These are phyloP conservation scores for Neofusicoccum parvum DNA, from an alignment of 2,329 filamentous ascomycete species.

Conservation along the genomic window DNA sequence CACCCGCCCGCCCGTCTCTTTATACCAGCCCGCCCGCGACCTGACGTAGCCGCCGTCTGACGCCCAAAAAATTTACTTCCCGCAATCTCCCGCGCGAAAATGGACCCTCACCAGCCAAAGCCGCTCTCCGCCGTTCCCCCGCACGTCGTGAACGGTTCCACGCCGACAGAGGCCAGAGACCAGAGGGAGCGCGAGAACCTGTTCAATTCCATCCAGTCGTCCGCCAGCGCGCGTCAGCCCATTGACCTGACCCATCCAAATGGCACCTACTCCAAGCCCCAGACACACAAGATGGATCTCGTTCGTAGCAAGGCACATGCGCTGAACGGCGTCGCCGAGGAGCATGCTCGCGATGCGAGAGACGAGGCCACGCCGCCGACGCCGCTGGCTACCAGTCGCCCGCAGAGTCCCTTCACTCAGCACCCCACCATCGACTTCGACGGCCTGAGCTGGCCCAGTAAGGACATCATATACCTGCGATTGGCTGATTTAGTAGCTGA, in stretches of 20 bases:
- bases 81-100: constrained; percentile 28
- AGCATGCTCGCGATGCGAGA: constrained; percentile 55
- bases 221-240: constrained; percentile 53
- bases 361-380: constrained; percentile 54
- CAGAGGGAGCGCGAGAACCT: constrained; percentile 58
- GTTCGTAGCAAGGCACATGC: constrained; percentile 6
- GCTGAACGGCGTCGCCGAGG: constrained; percentile 41
- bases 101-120: constrained; percentile 51
- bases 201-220: constrained; percentile 61
- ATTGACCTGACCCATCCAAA: constrained; percentile 46
- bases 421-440: constrained; percentile 57
- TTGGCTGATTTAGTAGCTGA: not conserved
- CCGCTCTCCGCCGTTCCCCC: constrained; percentile 58
- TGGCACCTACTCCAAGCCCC: constrained; percentile 32
- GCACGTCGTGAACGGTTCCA: constrained; percentile 59
- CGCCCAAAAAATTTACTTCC: constrained; percentile 18
- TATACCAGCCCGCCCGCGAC: not conserved
- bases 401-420: constrained; percentile 53
- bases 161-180: constrained; percentile 52
- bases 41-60: constrained; percentile 8
- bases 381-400: constrained; percentile 55
- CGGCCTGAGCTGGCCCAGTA: constrained; percentile 59
- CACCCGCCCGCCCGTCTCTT: not conserved
- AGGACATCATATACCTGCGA: constrained; percentile 23
- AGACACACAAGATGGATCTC: constrained; percentile 5